These are phyloP conservation scores for Paramecium pentaurelia DNA, from an alignment of 73 alveolate genomes.

Conservation along the genomic window DNA sequence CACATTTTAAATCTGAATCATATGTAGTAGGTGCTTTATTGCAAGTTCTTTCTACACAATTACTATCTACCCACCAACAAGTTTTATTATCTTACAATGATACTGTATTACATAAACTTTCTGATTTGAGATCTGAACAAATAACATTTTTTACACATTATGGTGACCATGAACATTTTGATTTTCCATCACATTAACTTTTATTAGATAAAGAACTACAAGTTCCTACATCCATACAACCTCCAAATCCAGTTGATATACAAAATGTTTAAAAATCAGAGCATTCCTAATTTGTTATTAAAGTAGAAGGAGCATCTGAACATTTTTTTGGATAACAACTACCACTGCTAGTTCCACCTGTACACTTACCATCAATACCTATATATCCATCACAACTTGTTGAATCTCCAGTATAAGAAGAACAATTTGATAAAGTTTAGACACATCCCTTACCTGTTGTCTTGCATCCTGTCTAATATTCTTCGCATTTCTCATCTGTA, in stretches of 20 bases:
- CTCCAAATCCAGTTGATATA: not conserved
- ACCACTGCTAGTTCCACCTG: not conserved
- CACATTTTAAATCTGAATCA: not conserved
- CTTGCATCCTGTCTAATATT: not conserved
- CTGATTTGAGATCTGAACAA: not conserved
- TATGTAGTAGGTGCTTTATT: not conserved
- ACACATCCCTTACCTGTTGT: conserved; percentile 16
- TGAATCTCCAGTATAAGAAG: conserved; percentile 5
- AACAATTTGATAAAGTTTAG: not conserved
- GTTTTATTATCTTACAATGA: not conserved
- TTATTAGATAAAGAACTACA: not conserved
- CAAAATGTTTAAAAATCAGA: not conserved
- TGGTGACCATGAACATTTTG: not conserved
- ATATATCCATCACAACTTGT: not conserved
- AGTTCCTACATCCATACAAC: not conserved
- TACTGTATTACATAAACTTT: not conserved
- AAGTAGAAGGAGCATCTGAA: not conserved
- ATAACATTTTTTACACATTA: not conserved
- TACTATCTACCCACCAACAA: not conserved
- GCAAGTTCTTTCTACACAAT: not conserved
- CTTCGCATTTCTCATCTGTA: not conserved
- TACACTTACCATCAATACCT: not conserved
- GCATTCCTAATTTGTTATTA: not conserved
- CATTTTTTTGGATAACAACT: not conserved
- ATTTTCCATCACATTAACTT: not conserved